Conservation (phyloP, 2,329 filamentous ascomycete species). For the Venturiaceae sp. region DNA sequence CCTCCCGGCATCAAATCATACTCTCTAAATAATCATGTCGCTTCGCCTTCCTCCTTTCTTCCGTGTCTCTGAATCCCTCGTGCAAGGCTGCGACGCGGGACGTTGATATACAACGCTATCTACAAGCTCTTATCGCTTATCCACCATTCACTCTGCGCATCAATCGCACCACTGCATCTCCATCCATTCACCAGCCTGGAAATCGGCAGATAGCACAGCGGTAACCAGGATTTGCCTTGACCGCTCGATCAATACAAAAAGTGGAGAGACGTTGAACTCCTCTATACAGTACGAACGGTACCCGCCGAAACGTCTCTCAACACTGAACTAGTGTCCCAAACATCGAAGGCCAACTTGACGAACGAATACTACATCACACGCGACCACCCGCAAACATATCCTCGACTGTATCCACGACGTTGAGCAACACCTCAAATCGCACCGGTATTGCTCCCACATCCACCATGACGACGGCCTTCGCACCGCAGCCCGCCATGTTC, state of each 20-base stretch:
- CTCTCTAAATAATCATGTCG: neutral
- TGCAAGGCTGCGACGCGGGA: neutral
- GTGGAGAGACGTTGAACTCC: no score
- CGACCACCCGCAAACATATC: neutral
- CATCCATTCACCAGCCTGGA: no score
- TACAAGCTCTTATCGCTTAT: neutral
- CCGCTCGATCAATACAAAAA: neutral
- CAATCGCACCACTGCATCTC: no score
- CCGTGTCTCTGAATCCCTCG: neutral
- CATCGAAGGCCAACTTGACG: neutral
- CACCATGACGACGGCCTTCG: conserved; percentile 5
- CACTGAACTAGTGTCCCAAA: neutral
- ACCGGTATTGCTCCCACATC: neutral
- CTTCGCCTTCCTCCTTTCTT: neutral
- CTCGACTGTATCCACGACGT: neutral
- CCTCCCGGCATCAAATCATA: neutral
- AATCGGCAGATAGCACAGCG: neutral
- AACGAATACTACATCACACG: neutral
- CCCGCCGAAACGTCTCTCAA: neutral
- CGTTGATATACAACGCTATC: neutral
- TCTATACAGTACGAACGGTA: neutral
- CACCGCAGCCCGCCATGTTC: neutral
- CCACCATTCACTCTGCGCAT: neutral
- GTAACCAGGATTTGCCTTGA: neutral
- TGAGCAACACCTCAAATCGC: neutral